phyloP scores from a whole-genome alignment of 257 asterid genomes.

The Plantago ovata region DNA sequence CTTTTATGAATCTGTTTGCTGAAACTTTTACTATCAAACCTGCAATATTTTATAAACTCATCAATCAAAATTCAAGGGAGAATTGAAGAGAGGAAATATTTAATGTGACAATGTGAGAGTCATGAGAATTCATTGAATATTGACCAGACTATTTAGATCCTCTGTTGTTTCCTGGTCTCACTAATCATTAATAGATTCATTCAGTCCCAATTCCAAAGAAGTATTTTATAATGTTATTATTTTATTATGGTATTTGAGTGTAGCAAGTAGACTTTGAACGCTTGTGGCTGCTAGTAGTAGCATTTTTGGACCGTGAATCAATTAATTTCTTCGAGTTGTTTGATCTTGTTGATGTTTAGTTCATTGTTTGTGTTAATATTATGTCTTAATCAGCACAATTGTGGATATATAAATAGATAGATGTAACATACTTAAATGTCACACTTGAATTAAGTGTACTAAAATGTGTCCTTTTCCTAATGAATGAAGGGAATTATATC shows the following conservation, averaged over 20 bases:
- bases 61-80: neutral
- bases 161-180: constrained; percentile 6
- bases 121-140: constrained; percentile 13
- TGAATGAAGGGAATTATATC: too few species aligned
- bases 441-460: neutral
- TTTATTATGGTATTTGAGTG: neutral
- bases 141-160: constrained; percentile 5
- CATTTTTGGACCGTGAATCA: constrained; percentile 3
- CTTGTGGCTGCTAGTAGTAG: neutral
- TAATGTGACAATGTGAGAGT: constrained; percentile 1
- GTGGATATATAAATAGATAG: neutral
- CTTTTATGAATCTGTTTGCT: neutral
- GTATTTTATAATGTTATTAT: neutral
- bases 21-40: constrained; percentile 5
- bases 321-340: neutral
- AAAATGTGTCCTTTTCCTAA: too few species aligned
- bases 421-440: neutral
- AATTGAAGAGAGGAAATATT: neutral
- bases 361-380: neutral
- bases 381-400: neutral
- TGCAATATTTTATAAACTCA: neutral
- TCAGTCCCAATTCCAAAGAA: neutral
- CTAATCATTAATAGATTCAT: constrained; percentile 8
- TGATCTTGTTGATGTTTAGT: neutral
- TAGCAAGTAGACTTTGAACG: constrained; percentile 2